Evolutionary conservation across 2,329 filamentous ascomycete species (phyloP).

Genomic region (Alternaria triticimaculans): DNA sequence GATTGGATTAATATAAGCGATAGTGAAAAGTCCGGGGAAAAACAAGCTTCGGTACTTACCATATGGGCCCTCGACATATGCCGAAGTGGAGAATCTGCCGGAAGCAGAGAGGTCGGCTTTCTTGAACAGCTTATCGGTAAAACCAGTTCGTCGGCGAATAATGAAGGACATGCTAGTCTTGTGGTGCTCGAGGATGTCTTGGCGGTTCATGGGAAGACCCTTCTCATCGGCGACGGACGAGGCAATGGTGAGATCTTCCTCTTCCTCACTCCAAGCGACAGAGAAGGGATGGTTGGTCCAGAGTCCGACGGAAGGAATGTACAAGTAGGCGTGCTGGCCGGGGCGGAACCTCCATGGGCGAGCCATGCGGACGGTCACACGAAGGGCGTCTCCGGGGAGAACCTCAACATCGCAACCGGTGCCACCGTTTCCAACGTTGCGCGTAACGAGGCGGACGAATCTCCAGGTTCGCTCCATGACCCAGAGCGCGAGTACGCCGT

Average conservation of each 20-base stretch:
- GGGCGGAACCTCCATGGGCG: slow-evolving; percentile 78
- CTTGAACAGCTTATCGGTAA: slow-evolving; percentile 82
- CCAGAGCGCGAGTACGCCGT: slow-evolving; percentile 72
- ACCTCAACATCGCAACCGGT: slow-evolving; percentile 75
- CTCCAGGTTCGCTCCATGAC: slow-evolving; percentile 67
- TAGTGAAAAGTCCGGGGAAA: slow-evolving; percentile 33
- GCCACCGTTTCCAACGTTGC: slow-evolving; percentile 70
- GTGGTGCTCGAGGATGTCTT: slow-evolving; percentile 59
- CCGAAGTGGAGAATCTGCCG: slow-evolving; percentile 67
- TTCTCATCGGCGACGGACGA: slow-evolving; percentile 50
- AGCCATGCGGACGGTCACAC: slow-evolving; percentile 75
- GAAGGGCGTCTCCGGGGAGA: slow-evolving; percentile 75
- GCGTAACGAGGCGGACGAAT: slow-evolving; percentile 65
- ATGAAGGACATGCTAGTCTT: slow-evolving; percentile 76
- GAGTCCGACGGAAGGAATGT: slow-evolving; percentile 74
- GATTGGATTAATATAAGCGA: slow-evolving; percentile 31
- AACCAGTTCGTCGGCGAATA: slow-evolving; percentile 84
- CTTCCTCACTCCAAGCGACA: slow-evolving; percentile 77
- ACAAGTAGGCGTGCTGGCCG: slow-evolving; percentile 80
- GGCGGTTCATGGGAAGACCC: slow-evolving; percentile 55
- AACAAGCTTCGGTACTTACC: slow-evolving; percentile 45
- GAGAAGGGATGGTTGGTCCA: slow-evolving; percentile 83
- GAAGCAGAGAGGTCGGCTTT: slow-evolving; percentile 64
- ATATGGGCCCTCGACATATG: slow-evolving; percentile 90
- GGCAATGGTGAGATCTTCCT: slow-evolving; percentile 44